These are phyloP conservation scores for Pleurotus salmoneostramineus DNA, from an alignment of 768 basidiomycete genomes.

Conservation along the genomic window DNA sequence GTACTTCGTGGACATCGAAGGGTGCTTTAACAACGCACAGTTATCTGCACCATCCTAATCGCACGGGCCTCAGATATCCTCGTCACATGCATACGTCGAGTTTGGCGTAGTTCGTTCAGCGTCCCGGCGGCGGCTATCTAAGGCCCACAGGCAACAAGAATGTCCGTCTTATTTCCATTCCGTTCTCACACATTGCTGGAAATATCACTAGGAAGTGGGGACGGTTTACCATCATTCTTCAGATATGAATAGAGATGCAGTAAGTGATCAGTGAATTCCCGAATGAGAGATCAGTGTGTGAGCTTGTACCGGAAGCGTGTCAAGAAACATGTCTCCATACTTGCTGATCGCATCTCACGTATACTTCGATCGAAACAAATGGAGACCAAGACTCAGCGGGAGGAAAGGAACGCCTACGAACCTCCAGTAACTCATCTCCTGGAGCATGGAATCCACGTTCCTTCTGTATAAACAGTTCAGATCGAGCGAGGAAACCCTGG, in stretches of 20 bases:
- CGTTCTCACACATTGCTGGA: neutral
- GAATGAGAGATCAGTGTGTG: too few species aligned
- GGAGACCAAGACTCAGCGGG: conserved; percentile 4
- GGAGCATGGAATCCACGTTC: conserved; percentile 1
- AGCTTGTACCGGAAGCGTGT: too few species aligned
- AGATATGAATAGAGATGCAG: too few species aligned
- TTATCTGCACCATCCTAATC: too few species aligned
- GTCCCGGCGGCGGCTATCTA: too few species aligned
- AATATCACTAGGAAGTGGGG: neutral
- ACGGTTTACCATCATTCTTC: too few species aligned
- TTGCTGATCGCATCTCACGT: too few species aligned
- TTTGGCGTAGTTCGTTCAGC: neutral
- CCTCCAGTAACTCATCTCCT: neutral
- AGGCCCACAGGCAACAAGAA: neutral
- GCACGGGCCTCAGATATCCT: too few species aligned
- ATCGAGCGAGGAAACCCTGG: neutral
- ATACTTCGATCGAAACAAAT: neutral
- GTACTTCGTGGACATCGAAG: too few species aligned
- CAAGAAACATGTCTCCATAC: too few species aligned
- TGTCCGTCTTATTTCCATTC: neutral
- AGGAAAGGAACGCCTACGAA: neutral
- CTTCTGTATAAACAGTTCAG: neutral
- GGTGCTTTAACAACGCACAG: too few species aligned
- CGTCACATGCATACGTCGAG: neutral
- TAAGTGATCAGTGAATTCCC: too few species aligned